phyloP scores from a whole-genome alignment of 768 basidiomycete genomes.

The Daedalea quercina region DNA sequence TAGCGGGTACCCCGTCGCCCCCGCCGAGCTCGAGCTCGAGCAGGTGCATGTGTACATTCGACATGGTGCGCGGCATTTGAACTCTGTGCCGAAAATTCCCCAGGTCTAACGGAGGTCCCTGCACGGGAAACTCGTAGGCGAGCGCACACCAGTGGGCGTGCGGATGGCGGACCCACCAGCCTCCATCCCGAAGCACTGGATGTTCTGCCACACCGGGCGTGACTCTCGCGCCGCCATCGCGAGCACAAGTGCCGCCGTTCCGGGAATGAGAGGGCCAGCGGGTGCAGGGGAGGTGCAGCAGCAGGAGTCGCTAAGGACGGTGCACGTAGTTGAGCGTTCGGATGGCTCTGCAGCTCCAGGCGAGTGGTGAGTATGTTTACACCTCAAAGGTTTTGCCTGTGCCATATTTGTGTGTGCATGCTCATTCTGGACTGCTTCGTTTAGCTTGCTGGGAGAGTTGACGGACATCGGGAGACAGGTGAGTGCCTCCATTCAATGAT shows the following conservation, averaged over 20 bases:
- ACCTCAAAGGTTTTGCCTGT: too few relatives aligned
- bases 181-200: conserved; percentile 63
- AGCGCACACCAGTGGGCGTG: conserved; percentile 70
- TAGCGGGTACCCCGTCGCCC: conserved; percentile 52
- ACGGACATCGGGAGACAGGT: conserved; percentile 68
- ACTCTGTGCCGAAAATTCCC: neutral
- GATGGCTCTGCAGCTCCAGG: conserved; percentile 50
- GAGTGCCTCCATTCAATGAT: conserved; percentile 5
- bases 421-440: too few relatives aligned
- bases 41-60: conserved; percentile 74
- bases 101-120: neutral
- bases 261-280: conserved; percentile 13
- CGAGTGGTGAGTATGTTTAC: conserved; percentile 50
- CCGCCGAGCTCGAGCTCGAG: conserved; percentile 47
- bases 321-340: conserved; percentile 45
- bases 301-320: conserved; percentile 29
- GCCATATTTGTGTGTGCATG: too few relatives aligned
- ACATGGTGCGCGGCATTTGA: conserved; percentile 47
- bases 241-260: conserved; percentile 16
- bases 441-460: conserved; percentile 68
- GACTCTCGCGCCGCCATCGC: conserved; percentile 42
- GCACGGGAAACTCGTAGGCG: conserved; percentile 40
- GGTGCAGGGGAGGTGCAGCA: conserved; percentile 1
- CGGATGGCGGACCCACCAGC: conserved; percentile 57
- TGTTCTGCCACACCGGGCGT: conserved; percentile 51